Evolutionary conservation across 192 early-diverging fungal genomes (phyloP), one percentile per base, ranked within the genome.

Genomic region (Backusella westeae): DNA sequence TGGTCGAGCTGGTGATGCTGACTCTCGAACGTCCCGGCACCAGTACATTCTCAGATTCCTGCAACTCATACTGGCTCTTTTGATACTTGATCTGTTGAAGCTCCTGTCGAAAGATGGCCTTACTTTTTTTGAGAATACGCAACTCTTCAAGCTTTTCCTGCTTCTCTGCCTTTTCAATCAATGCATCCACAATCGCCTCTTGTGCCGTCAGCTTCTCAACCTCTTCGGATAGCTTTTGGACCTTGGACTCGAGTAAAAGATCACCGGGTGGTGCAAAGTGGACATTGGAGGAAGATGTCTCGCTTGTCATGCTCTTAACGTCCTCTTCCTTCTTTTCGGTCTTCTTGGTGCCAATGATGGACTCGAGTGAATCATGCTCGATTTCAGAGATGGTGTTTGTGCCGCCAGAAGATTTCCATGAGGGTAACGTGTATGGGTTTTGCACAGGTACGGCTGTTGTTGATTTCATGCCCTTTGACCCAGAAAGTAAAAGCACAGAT

Each of bases 241-340:
- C 83, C 70, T 89, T 85, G 70, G 80, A 66, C 10, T 87, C 84
- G 15, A 93, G 77, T 32, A 94, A 86, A 67, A 94, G 77, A 75
- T 93, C 93, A 34, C 91, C 92, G 0, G 92, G 93, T 17, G 91
- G 84, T 0, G 91, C 89, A 35, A 88, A 79, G 67, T 87, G 85
- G 1, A 92, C 81, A 44, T 89, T 85, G 0, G 85, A 81, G 81
- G 80, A 4, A 46, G 72, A 63, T 9, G 56, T 63, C 66, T 73
- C 66, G 29, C 10, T 74, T 66, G 49, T 32, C 56, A 52, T 65
- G 35, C 39, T 38, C 44, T 19, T 65, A 17, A 35, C 63, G 26
- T 66, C 41, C 19, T 23, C 53, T 7, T 6, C 29, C 1, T 12
- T 34, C 15, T 65, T 56, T 3, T 15, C 56, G 3, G 56, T 4